Conservation (phyloP, 371 early-diverging fungal genomes). For the Mucor mucedo region DNA sequence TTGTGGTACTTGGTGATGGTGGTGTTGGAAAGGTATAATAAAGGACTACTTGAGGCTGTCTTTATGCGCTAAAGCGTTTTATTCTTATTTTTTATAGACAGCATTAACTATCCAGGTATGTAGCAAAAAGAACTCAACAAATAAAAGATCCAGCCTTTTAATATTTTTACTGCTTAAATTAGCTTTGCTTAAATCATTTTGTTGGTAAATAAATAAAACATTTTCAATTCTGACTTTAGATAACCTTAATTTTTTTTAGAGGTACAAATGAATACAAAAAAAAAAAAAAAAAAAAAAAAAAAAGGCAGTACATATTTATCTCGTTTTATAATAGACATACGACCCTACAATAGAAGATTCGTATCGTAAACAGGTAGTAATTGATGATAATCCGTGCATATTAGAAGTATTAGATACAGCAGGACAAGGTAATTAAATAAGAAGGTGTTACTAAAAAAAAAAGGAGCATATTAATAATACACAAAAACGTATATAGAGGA, state of each 20-base stretch:
- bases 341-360: slow-evolving; percentile 96
- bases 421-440: slow-evolving; percentile 67
- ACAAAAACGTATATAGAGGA: slow-evolving; percentile 53
- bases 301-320: neutral
- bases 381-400: slow-evolving; percentile 87
- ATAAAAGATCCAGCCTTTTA: slow-evolving; percentile 27
- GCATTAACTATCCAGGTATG: slow-evolving; percentile 68
- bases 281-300: neutral
- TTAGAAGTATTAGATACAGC: slow-evolving; percentile 95
- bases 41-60: neutral
- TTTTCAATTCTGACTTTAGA: neutral
- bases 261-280: slow-evolving; percentile 6
- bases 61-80: neutral
- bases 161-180: slow-evolving; percentile 3
- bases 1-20: slow-evolving; percentile 33
- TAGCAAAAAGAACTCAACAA: neutral
- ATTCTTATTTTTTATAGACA: slow-evolving; percentile 33
- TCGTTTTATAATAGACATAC: slow-evolving; percentile 61
- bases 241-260: slow-evolving; percentile 26
- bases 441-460: neutral
- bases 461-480: slow-evolving; percentile 2
- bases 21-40: slow-evolving; percentile 30
- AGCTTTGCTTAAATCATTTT: slow-evolving; percentile 84
- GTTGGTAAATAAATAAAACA: slow-evolving; percentile 51
- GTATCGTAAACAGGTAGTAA: slow-evolving; percentile 89